Percentiles rank a stretch among this genome's conserved stretches.
Evolutionary conservation across 306 rosid species (phyloP).

Genomic region (Inga oerstediana): DNA sequence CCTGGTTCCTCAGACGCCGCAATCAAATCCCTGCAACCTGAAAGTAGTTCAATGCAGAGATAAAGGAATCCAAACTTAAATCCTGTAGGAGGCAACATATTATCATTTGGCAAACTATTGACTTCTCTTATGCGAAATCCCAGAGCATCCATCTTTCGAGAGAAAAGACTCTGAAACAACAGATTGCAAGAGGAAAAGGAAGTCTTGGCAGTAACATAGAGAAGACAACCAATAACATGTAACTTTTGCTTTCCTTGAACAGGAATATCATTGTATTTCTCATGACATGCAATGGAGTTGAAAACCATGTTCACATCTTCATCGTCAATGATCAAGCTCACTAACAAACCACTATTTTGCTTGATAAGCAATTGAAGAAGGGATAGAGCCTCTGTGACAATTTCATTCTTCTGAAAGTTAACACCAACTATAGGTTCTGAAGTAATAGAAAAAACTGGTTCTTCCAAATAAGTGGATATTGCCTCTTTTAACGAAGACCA

Average conservation of each 20-base stretch:
- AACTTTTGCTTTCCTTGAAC: conserved; percentile 66
- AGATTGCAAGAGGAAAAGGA: conserved; percentile 68
- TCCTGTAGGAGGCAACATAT: conserved; percentile 31
- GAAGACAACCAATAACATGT: conserved; percentile 71
- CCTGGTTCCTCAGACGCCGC: conserved; percentile 41
- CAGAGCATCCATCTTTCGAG: conserved; percentile 53
- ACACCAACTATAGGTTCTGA: conserved; percentile 55
- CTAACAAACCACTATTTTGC: conserved; percentile 59
- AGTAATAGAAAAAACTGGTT: conserved; percentile 50
- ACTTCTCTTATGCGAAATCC: conserved; percentile 44
- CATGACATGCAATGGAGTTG: conserved; percentile 53
- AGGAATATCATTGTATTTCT: conserved; percentile 54
- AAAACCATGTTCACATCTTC: conserved; percentile 64
- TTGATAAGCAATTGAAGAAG: conserved; percentile 71
- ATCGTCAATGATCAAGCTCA: conserved; percentile 66
- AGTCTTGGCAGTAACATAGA: conserved; percentile 56
- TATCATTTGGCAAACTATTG: conserved; percentile 38
- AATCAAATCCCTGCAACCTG: conserved; percentile 67
- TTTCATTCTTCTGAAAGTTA: conserved; percentile 65
- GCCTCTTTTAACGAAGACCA: conserved; percentile 75
- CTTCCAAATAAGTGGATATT: conserved; percentile 56
- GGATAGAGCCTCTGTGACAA: conserved; percentile 61
- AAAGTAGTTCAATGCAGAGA: conserved; percentile 73
- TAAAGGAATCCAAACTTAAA: conserved; percentile 79
- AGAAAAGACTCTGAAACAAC: conserved; percentile 64